Conservation (phyloP, 2,329 filamentous ascomycete species). For the Colletotrichum endophyticum region DNA sequence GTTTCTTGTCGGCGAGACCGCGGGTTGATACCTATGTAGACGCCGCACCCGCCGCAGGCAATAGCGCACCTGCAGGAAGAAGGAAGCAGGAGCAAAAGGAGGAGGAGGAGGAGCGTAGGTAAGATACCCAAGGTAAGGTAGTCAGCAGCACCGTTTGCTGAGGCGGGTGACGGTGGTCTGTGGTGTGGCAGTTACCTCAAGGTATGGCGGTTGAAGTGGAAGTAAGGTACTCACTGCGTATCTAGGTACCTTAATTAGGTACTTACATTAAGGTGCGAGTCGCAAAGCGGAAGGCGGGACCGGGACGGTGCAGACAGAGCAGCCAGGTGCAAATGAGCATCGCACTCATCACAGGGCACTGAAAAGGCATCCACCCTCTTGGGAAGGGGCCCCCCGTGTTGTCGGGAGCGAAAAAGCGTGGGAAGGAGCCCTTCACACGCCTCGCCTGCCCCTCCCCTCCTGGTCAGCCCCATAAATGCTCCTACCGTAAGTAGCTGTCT, state of each 20-base stretch:
- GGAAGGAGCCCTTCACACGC: background rate
- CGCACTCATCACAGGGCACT: too few relatives aligned
- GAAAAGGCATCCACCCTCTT: background rate
- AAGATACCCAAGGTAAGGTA: background rate
- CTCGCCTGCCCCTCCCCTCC: constrained; percentile 11
- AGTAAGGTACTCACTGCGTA: background rate
- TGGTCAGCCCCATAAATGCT: constrained; percentile 14
- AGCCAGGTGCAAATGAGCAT: background rate
- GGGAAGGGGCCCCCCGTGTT: constrained; percentile 2
- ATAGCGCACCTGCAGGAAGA: background rate
- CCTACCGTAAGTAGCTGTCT: constrained; percentile 13
- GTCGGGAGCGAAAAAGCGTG: background rate
- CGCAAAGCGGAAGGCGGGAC: background rate
- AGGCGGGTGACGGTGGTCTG: background rate
- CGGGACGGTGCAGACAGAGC: background rate
- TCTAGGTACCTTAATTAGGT: background rate
- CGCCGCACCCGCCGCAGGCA: background rate
- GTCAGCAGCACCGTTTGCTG: background rate
- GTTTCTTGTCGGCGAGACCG: background rate
- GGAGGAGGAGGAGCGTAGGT: too few relatives aligned
- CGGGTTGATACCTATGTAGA: background rate
- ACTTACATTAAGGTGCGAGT: background rate
- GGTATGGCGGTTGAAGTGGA: background rate
- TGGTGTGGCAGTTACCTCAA: background rate
- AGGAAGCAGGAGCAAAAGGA: background rate